Base-by-base conservation (phyloP, 768 basidiomycete genomes). In the Gymnopilus junonius region DNA sequence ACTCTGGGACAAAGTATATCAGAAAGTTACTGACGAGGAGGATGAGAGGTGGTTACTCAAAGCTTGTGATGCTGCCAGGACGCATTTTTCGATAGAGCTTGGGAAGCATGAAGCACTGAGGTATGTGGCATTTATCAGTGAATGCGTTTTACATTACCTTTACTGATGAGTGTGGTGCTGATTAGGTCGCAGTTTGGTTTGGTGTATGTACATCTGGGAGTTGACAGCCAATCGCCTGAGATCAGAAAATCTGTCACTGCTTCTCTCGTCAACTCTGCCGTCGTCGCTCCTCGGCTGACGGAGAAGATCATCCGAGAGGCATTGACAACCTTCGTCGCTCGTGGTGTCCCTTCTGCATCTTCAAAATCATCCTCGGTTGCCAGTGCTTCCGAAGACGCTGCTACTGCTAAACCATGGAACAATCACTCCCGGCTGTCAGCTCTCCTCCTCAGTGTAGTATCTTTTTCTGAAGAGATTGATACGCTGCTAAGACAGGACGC, bases 1-100 rank as follows among this genome's bases (percentile, higher is more conserved):
- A 40, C 68, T 96, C 14, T 94, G 87, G 86, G 95, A 97, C 57
- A 95, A 92, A 72, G 87, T 93, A 0, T 95, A 94, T 69, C 85
- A 89, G 62, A 94, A 93, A 71, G 66, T 90, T 15, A 76, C 79
- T 7, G 83, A 86, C 6, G 67, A 80, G 0, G 82, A 83, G 2
- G 94, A 94, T 15, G 88, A 93, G 59, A 69, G 67, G 12, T 97
- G 95, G 96, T 75, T 97, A 1, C 76, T 94, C 14, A 83, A 89
- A 32, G 90, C 91, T 0, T 71, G 82, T 8, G 81, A 89, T 58
- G 84, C 82, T 3, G 75, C 82, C 2, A 59, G 88, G 8, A 67
- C 74, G 4, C 82, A 74, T 70, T 85, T 86, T 68, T 78, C 78
- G 43, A 62, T 68, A 1, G 86, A 91, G 6, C 71, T 92, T 1